Percentiles rank a stretch among this genome's conserved stretches.
Conservation (phyloP, 169 alveolate genomes). For the Babesia ovata region DNA sequence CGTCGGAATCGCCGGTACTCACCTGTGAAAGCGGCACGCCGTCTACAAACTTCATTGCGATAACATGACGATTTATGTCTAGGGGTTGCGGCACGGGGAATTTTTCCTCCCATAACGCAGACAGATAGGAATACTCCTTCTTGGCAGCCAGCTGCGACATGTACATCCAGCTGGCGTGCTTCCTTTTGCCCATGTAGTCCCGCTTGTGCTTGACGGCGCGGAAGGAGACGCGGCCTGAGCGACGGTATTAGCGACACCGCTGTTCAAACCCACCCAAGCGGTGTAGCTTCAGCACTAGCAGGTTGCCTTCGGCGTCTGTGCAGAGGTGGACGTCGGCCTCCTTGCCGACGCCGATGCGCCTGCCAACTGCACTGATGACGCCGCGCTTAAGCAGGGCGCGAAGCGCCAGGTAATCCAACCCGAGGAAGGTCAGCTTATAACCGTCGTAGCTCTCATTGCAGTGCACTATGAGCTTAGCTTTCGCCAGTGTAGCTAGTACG, state of each 20-base stretch:
- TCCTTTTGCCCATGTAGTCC: conserved; percentile 95
- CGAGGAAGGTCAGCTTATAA: conserved; percentile 95
- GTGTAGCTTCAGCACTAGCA: conserved; percentile 77
- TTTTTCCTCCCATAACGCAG: conserved; percentile 91
- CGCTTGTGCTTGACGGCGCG: conserved; percentile 96
- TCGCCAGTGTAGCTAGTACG: conserved; percentile 86
- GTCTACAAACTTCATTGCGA: conserved; percentile 94
- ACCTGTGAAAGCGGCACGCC: conserved; percentile 93
- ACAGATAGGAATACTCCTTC: conserved; percentile 96
- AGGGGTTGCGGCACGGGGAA: conserved; percentile 97
- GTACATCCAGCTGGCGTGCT: conserved; percentile 97
- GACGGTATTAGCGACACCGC: not conserved
- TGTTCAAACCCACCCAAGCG: conserved; percentile 62
- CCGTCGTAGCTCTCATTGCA: conserved; percentile 94
- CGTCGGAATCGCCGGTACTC: conserved; percentile 24
- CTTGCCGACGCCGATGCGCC: conserved; percentile 97
- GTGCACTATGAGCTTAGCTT: conserved; percentile 92
- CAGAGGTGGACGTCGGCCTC: conserved; percentile 98
- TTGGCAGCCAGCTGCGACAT: conserved; percentile 97
- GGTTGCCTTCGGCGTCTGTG: conserved; percentile 87
- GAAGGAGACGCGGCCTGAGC: conserved; percentile 93
- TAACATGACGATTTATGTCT: conserved; percentile 96
- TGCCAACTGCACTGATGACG: conserved; percentile 87
- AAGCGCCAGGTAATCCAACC: conserved; percentile 98
- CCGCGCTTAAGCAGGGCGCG: conserved; percentile 94